Base-by-base conservation (phyloP, 2,329 filamentous ascomycete species). In the Neoscytalidium dimidiatum region DNA sequence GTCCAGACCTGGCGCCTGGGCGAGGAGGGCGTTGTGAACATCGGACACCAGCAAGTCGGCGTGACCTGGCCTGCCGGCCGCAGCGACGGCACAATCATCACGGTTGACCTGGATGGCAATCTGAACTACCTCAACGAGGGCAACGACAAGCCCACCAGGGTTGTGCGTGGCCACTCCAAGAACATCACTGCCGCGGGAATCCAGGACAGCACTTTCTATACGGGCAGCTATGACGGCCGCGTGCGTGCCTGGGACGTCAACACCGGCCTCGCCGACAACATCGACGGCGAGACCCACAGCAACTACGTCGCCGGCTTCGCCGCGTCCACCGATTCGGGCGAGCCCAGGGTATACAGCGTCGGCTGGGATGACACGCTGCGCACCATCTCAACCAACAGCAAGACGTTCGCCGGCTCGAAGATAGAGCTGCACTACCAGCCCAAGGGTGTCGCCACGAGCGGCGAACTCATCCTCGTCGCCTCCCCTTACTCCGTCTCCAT, bases 341-440 rank as follows among this genome's bases (percentile, higher is more conserved):
- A 77, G 65, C 75, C 76, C 33, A 74, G 88, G 69, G 86, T 92
- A n/a, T 94, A 92, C 80, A 94, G 90, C 72, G 91, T 94, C 62
- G 94, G 90, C 68, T 99, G 94, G 95, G 95, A 99, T 74, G 95
- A 99, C 76, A 92, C 90, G 0, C 83, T 98, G 38, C 90, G 93
- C 67, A 90, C 86, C 48, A 84, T 96, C 38, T 93, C 96, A 69
- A 84, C 90, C 66, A 84, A 88, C 0, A 87, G 89, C 61, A 90
- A 88, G 72, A 91, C 89, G 0, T 97, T 96, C 76, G 84, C 89
- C 5, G 92, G 91, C 64, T 83, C 84, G 57, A 82, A 87, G 1
- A 79, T 84, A 33, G 89, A 90, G 73, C 85, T 96, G 21, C 83
- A 86, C 2, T 90, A 89, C 19, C 95, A 98, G 73, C 95, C 95